Evolutionary conservation across 2,329 filamentous ascomycete species (phyloP), one percentile per base, ranked within the genome.

Genomic region (Aspergillus fumigatiaffinis): DNA sequence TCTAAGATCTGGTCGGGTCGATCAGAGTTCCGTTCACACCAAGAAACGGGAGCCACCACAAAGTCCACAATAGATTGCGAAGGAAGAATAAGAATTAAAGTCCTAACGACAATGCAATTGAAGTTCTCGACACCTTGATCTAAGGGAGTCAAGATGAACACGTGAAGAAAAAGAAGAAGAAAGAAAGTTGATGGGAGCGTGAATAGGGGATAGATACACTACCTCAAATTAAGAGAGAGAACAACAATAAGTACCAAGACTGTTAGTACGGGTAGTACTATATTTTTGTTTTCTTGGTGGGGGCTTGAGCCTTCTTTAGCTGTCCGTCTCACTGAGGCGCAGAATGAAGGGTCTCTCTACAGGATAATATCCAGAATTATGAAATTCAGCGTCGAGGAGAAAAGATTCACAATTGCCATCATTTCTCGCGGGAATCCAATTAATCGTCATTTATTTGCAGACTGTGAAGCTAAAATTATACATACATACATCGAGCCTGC

Each of bases 1-100:
- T 71, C 66, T 60, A 52, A 62, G 67, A 69, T 71, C 68, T 62
- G 58, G 58, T 60, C 64, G 62, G 64, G 65, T 64, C 66, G 64
- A 70, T 67, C 67, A 57, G 57, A 62, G 38, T 35, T 35, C 44
- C 60, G 61, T 59, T 14, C 49, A 54, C 55, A 59, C 63, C 65
- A 65, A 64, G 59, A 64, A 52, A 55, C 51, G 47, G 25, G 48
- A 51, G 50, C 47, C 54, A 60, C 55, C 20, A 46, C n/a, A 10
- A 46, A 20, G 44, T 47, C 10, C 44, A 35, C 14, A 38, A 38
- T 38, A 47, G 21, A 41, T 21, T 42, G 38, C 8, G 21, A 49
- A 32, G 4, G 50, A 42, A 32, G 42, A 17, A 51, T 10, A 20
- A 32, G 41, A 42, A 25, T 53, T 46, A 50, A 35, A 46, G 29